Evolutionary conservation across 192 early-diverging fungal species (phyloP), one percentile per base, ranked within the genome.

Genomic region (Gonapodya prolifera): DNA sequence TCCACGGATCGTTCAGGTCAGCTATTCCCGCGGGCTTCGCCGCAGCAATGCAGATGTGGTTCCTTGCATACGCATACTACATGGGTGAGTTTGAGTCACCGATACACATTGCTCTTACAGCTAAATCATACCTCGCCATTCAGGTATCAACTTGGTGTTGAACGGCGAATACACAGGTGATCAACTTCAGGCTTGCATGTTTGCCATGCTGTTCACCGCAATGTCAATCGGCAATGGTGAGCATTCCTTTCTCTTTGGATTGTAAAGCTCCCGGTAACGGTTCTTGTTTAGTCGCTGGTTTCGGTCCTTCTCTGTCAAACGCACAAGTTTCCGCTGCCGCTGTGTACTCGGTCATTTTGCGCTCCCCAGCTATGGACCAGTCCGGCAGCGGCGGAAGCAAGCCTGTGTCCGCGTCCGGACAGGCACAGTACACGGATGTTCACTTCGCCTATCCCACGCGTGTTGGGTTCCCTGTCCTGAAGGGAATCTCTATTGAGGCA

Each of bases 11-110:
- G 75, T 81, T 87, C 18, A 77, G 89, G 29, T 84, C 90, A 2
- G 86, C 91, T 0, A 61, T 96, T 73, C 93, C 93, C 34, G 92
- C 90, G 80, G 92, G 87, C n/a, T 83, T 92, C 80, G 86, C 91
- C 16, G 90, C 93, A 78, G 87, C 85, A 61, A 82, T 90, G 70
- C 86, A 89, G 79, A 90, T 94, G 74, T 87, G 91, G 75, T 84
- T 93, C 35, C 92, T 94, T 82, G 89, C 88, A 34, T 77, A 92
- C 75, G 89, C 90, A 34, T 92, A 90, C 82, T 93, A 90, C 78
- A 87, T 88, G n/a, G 93, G 93, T 75, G 23, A 23, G 45, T 61
- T 61, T 23, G 8, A 16, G 8, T 61, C 23, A 61, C 8, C 23
- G 45, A 8, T 61, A 16, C 8, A 61, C 23, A 8, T 23, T 31